Percentiles rank a stretch among this genome's conserved stretches.
Conservation (phyloP, 129 eudicot genomes). For the Dittrichia graveolens region DNA sequence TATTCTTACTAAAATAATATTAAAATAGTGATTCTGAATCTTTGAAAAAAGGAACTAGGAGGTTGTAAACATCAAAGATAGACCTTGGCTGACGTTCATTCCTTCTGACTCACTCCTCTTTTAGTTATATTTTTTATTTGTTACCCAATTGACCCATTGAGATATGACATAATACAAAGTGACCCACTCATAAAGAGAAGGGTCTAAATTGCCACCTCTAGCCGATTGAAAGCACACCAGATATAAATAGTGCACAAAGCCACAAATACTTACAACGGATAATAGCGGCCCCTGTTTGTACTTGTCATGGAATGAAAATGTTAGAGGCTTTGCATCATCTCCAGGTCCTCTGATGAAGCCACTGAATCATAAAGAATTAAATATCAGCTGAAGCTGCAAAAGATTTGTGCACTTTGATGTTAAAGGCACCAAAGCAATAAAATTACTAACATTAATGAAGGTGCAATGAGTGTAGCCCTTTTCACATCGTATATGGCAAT, state of each 20-base stretch:
- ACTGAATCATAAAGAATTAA: conserved; percentile 44
- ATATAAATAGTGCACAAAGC: not conserved
- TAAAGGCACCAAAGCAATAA: not conserved
- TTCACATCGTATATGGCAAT: conserved; percentile 85
- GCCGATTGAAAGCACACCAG: not conserved
- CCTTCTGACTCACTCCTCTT: no score
- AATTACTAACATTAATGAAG: conserved; percentile 73
- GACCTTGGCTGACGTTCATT: no score
- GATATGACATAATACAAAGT: no score
- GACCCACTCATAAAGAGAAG: no score
- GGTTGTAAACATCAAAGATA: no score
- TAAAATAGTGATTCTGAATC: no score
- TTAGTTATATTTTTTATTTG: no score
- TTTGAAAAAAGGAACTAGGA: no score
- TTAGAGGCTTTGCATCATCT: conserved; percentile 70
- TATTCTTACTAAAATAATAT: no score
- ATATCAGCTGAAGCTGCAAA: conserved; percentile 21
- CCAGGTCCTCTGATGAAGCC: conserved; percentile 99
- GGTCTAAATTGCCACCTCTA: no score
- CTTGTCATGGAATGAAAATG: conserved; percentile 88
- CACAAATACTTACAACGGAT: conserved; percentile 86
- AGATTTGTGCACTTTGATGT: conserved; percentile 9
- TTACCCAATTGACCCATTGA: no score
- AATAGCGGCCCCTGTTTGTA: conserved; percentile 90
- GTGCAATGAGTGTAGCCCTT: conserved; percentile 74